Evolutionary conservation across 1,284 basidiomycete species (phyloP), one percentile per base, ranked within the genome.

Genomic region (Meira nashicola): DNA sequence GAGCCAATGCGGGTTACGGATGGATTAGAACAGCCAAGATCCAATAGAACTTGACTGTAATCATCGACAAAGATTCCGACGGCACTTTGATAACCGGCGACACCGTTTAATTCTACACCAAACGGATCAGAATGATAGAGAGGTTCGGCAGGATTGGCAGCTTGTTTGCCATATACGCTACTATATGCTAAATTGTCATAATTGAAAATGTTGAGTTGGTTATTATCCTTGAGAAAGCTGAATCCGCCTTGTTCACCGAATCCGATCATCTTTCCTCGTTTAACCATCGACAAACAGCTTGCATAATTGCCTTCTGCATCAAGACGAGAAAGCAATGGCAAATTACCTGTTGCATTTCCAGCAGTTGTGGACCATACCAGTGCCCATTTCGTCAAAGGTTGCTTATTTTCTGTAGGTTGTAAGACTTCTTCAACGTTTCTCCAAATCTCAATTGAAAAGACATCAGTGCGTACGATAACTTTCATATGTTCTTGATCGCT

Each of bases 251-350:
- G 52, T 21, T 54, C 52, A 21, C 52, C 52, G 49, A 25, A 54
- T 37, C 52, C 52, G n/a, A 54, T 23, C 19, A 41, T 8, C 21
- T 54, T 54, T 9, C 52, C 52, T 23, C 52, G 9, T 38, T 54
- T 54, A 12, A 23, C 41, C 25, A 23, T 19, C 6, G 21, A 37
- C 12, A 54, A 19, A 17, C 28, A 54, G 5, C 15, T 38, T n/a
- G 52, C 52, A 54, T 15, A 54, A 33, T 54, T 54, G 5, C 52
- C 52, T 41, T 54, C 52, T 14, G 52, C 21, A 44, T 54, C 52
- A n/a, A 37, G 12, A 6, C 39, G 28, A 44, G 14, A 14, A 14
- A 38, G 21, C 7, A 54, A 28, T 14, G 52, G 37, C 9, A 33
- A 21, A 17, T 14, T 41, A 19, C 19, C 21, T 1, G 9, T 17